phyloP scores from a whole-genome alignment of 805 yeast genomes.

The Schizosaccharomyces japonicus region DNA sequence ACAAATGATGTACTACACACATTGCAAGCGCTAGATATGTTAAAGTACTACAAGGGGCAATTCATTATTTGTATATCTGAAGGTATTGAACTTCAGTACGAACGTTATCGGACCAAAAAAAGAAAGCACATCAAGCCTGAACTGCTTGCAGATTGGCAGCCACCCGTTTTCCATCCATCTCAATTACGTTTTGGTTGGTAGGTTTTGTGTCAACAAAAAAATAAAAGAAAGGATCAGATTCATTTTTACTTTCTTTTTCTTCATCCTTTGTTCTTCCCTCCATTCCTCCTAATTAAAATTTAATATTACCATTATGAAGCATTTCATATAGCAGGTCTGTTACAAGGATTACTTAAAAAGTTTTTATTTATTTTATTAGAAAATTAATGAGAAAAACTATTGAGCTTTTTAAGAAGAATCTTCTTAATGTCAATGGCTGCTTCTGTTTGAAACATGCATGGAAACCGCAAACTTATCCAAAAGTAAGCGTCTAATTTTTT shows the following conservation, averaged over 20 bases:
- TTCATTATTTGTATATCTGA: constrained; percentile 73
- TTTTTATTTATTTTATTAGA: too few species aligned
- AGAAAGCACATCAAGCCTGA: constrained; percentile 50
- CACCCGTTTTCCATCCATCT: constrained; percentile 83
- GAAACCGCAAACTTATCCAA: not conserved
- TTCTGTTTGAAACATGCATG: not conserved
- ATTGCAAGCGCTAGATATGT: constrained; percentile 67
- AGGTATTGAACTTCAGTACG: constrained; percentile 53
- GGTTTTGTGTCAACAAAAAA: too few species aligned
- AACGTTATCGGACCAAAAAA: constrained; percentile 43
- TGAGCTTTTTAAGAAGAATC: too few species aligned
- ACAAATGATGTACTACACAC: constrained; percentile 89
- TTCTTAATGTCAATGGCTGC: not conserved
- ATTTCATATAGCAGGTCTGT: too few species aligned
- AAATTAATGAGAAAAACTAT: too few species aligned
- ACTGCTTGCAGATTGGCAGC: constrained; percentile 58
- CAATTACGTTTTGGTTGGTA: constrained; percentile 91
- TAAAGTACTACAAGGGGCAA: constrained; percentile 85
- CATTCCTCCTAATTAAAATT: too few species aligned
- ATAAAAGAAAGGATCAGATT: not conserved
- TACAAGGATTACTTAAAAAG: too few species aligned
- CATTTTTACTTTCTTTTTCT: not conserved
- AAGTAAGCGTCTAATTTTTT: not conserved
- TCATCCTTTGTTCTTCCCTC: too few species aligned
- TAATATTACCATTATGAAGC: too few species aligned